Percentiles rank a stretch among this genome's conserved stretches.
Conservation (phyloP, 805 yeast species). For the Blastobotrys parvus region DNA sequence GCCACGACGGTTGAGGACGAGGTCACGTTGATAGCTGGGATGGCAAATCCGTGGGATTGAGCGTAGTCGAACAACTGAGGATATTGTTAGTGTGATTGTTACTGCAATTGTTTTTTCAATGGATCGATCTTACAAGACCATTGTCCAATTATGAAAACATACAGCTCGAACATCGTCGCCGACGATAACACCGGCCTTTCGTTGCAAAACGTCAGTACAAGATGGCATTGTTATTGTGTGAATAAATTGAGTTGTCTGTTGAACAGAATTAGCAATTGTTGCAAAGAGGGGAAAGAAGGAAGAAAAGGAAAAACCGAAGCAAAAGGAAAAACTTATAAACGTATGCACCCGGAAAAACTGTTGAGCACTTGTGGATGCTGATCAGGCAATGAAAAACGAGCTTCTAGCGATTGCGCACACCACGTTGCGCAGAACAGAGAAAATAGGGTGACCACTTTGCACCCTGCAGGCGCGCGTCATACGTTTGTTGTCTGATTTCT, state of each 20-base stretch:
- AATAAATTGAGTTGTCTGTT: background rate
- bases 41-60: constrained; percentile 87
- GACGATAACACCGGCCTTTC: constrained; percentile 96
- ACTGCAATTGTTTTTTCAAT: background rate
- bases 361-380: too few relatives aligned
- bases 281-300: background rate
- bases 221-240: constrained; percentile 16
- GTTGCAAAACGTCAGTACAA: constrained; percentile 55
- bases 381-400: too few relatives aligned
- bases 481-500: too few relatives aligned
- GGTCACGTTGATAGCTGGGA: constrained; percentile 97
- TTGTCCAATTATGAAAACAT: constrained; percentile 7
- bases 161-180: constrained; percentile 82
- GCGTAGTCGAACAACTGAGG: constrained; percentile 68
- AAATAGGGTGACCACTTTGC: too few relatives aligned
- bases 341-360: background rate
- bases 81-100: background rate
- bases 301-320: background rate
- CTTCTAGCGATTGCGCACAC: too few relatives aligned
- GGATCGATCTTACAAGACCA: too few relatives aligned
- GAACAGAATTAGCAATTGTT: background rate
- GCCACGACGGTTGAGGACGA: constrained; percentile 96
- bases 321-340: background rate
- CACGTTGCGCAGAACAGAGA: too few relatives aligned
- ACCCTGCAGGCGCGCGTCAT: too few relatives aligned